Evolutionary conservation across 352 stramenopile genomes (phyloP).

Genomic region (Vaucheria bursata): DNA sequence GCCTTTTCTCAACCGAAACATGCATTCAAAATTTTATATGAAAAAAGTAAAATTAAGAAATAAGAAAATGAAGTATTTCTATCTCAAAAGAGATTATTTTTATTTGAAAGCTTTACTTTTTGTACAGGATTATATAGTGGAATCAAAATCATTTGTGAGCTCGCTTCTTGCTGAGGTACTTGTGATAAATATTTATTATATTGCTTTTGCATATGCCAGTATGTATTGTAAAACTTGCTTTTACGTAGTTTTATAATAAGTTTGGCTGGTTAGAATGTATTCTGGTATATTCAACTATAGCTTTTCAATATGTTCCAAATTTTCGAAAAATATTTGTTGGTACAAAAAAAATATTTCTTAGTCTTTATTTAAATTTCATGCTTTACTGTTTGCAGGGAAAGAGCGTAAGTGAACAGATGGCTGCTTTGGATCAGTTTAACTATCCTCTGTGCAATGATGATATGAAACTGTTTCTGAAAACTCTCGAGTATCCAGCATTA

Average conservation of each 20-base stretch:
- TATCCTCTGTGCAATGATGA: conserved; percentile 74
- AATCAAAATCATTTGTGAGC: not conserved
- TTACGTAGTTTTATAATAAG: not conserved
- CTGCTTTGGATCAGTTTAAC: conserved; percentile 66
- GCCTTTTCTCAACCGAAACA: not conserved
- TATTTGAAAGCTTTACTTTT: not conserved
- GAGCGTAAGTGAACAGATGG: conserved; percentile 62
- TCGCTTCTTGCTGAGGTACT: conserved; percentile 1
- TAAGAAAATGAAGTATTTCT: no score
- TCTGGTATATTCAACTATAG: not conserved
- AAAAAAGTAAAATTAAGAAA: not conserved
- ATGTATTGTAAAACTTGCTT: not conserved
- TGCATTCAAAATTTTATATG: not conserved
- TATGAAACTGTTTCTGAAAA: conserved; percentile 72
- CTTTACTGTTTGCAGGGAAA: conserved; percentile 62
- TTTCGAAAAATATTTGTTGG: not conserved
- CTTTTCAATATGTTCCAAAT: not conserved
- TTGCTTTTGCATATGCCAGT: not conserved
- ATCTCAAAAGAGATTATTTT: no score
- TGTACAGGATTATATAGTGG: not conserved
- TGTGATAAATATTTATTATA: not conserved
- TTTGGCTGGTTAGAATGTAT: not conserved
- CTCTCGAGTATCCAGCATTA: conserved; percentile 61
- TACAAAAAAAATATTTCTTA: not conserved
- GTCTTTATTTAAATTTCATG: not conserved